Percentiles rank a stretch among this genome's conserved stretches.
Evolutionary conservation across 352 stramenopile genomes (phyloP).

Genomic region (Phytophthora multivora): DNA sequence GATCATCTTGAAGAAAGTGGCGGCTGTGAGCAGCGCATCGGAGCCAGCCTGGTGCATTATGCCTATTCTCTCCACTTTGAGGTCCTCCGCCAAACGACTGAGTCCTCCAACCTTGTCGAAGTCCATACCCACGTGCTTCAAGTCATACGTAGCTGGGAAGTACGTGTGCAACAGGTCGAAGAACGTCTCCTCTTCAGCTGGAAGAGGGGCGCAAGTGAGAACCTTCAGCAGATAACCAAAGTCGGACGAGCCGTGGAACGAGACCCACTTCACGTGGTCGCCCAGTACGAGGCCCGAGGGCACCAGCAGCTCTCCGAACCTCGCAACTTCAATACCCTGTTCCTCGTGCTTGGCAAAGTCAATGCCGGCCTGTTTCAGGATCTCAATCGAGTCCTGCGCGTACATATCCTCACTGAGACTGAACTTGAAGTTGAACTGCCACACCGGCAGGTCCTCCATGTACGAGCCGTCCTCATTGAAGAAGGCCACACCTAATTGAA

Average conservation of each 20-base stretch:
- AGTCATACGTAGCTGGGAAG: slow-evolving; percentile 98
- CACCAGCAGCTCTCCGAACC: slow-evolving; percentile 98
- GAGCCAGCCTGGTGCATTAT: slow-evolving; percentile 99
- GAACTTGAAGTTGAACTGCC: slow-evolving; percentile 99
- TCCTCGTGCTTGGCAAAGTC: slow-evolving; percentile 97
- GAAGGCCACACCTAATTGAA: slow-evolving; percentile 98
- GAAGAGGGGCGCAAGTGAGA: slow-evolving; percentile 90
- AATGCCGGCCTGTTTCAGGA: slow-evolving; percentile 98
- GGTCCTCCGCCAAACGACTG: slow-evolving; percentile 95
- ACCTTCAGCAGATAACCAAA: slow-evolving; percentile 99
- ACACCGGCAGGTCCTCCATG: slow-evolving; percentile 95
- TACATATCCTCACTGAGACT: slow-evolving; percentile 99
- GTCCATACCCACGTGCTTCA: slow-evolving; percentile 99
- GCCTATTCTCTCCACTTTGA: slow-evolving; percentile 97
- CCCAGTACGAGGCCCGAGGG: slow-evolving; percentile 98
- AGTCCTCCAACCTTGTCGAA: slow-evolving; percentile 98
- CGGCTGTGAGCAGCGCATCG: slow-evolving; percentile 96
- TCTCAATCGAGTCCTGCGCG: slow-evolving; percentile 98
- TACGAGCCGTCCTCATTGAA: slow-evolving; percentile 96
- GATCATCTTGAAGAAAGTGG: slow-evolving; percentile 93
- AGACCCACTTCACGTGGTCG: slow-evolving; percentile 98
- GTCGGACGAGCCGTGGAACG: slow-evolving; percentile 99
- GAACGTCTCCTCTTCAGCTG: slow-evolving; percentile 92
- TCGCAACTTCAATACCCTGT: slow-evolving; percentile 95
- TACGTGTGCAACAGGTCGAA: slow-evolving; percentile 98